Percentiles rank a stretch among this genome's conserved stretches.
Conservation (phyloP, 805 yeast species). For the Saccharomycodes ludwigii region DNA sequence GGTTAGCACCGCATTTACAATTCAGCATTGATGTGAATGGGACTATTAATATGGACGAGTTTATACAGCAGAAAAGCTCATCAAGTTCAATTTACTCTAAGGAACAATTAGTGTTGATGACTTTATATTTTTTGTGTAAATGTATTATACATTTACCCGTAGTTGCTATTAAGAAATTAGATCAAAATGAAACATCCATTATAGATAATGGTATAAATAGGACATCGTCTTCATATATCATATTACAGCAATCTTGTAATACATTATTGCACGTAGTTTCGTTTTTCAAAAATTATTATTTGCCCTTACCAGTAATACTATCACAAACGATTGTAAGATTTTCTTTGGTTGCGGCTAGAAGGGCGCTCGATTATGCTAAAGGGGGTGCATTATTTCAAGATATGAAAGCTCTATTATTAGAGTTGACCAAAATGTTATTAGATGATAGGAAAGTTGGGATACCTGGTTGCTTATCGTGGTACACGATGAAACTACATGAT, state of each 20-base stretch:
- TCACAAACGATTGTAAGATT: constrained; percentile 53
- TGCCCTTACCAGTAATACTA: constrained; percentile 55
- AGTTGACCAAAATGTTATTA: constrained; percentile 37
- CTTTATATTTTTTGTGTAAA: constrained; percentile 49
- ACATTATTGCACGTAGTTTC: constrained; percentile 45
- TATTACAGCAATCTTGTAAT: constrained; percentile 55
- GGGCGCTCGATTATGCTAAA: constrained; percentile 69
- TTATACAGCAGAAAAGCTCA: constrained; percentile 8
- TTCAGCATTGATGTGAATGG: constrained; percentile 58
- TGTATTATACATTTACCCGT: constrained; percentile 53
- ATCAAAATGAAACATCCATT: constrained; percentile 9
- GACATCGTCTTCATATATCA: constrained; percentile 45
- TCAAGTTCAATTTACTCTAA: constrained; percentile 16
- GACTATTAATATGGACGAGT: constrained; percentile 16
- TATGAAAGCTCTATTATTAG: constrained; percentile 43
- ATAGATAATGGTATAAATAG: constrained; percentile 11
- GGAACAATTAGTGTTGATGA: constrained; percentile 41
- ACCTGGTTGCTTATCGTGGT: constrained; percentile 50
- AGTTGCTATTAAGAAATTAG: constrained; percentile 32
- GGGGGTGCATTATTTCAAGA: constrained; percentile 73
- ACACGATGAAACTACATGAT: constrained; percentile 45
- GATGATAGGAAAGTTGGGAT: constrained; percentile 38
- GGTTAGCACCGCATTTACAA: constrained; percentile 45
- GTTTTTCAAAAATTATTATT: constrained; percentile 28
- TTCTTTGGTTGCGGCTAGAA: constrained; percentile 54